These are phyloP conservation scores for Myxozyma mucilagina DNA, from an alignment of 805 yeast species.

Conservation along the genomic window DNA sequence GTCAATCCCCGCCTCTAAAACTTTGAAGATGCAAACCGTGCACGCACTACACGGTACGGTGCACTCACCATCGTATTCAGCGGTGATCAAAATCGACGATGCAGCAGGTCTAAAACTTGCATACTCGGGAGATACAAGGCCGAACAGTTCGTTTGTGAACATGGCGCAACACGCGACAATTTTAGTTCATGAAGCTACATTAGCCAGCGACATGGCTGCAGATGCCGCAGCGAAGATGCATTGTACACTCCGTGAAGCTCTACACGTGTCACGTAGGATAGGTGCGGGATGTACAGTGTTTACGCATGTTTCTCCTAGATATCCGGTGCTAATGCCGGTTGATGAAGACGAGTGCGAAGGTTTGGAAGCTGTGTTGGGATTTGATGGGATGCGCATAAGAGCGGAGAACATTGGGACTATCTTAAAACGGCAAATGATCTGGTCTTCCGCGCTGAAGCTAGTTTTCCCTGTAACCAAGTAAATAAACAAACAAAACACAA, in stretches of 20 bases:
- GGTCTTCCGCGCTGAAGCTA: neutral
- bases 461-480: neutral
- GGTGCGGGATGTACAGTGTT: conserved; percentile 65
- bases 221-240: conserved; percentile 84
- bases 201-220: conserved; percentile 70
- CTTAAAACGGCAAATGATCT: neutral
- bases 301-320: conserved; percentile 92
- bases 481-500: neutral
- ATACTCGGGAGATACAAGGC: conserved; percentile 95
- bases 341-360: neutral
- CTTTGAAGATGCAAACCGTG: neutral
- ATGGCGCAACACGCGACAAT: conserved; percentile 70
- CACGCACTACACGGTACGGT: neutral
- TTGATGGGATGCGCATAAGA: conserved; percentile 8
- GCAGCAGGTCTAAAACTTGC: conserved; percentile 60
- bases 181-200: conserved; percentile 88
- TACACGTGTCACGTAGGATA: conserved; percentile 68
- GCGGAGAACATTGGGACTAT: neutral
- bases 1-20: neutral
- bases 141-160: conserved; percentile 56
- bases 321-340: conserved; percentile 46
- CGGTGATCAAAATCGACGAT: neutral
- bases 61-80: conserved; percentile 2
- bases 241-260: conserved; percentile 85
- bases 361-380: neutral